Evolutionary conservation across 495 filamentous ascomycete genomes (phyloP), one percentile per base, ranked within the genome.

Genomic region (Penicilliopsis zonata): DNA sequence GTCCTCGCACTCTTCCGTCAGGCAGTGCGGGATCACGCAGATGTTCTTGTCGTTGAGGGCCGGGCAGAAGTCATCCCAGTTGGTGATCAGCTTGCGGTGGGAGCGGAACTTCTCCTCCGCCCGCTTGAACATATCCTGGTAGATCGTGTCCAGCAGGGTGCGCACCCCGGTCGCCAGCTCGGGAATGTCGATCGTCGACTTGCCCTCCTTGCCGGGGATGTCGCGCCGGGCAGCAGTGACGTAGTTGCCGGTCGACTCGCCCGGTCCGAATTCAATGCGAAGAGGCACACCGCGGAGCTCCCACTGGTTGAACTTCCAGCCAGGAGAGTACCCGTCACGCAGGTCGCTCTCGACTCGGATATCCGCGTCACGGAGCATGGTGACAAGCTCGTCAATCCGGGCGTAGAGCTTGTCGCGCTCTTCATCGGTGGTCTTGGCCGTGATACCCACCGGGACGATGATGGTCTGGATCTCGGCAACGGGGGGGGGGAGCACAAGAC

Each of bases 241-340:
- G 16, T 86, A 81, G 30, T 80, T 71, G 43, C 84, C 82, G 25
- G 77, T 81, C 2, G 77, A 75, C 52, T 96, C 90, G 55, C 90
- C 90, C 30, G 90, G 90, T 22, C 92, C 92, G 50, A 92, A 90
- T 55, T 96, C 90, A 30, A 98, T 67, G 22, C 92, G 85, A 18
- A 98, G 63, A 10, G 92, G 90, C 9, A 95, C 78, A 53, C 90
- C 90, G 57, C 85, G 86, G 37, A 94, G 65, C 57, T 98, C 92
- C 81, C 82, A 93, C 59, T 96, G 83, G 65, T 90, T 90, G 70
- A 96, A 95, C 57, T 98, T 96, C 73, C 78, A 94, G 40, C 83
- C 88, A 9, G 90, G 86, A 36, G 83, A 87, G 65, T 94, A 86
- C 36, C 74, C 77, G 5, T 94, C 85, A 25, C 90, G 76, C 40